phyloP scores from a whole-genome alignment of 208 protist species.

The Leishmania turanica region DNA sequence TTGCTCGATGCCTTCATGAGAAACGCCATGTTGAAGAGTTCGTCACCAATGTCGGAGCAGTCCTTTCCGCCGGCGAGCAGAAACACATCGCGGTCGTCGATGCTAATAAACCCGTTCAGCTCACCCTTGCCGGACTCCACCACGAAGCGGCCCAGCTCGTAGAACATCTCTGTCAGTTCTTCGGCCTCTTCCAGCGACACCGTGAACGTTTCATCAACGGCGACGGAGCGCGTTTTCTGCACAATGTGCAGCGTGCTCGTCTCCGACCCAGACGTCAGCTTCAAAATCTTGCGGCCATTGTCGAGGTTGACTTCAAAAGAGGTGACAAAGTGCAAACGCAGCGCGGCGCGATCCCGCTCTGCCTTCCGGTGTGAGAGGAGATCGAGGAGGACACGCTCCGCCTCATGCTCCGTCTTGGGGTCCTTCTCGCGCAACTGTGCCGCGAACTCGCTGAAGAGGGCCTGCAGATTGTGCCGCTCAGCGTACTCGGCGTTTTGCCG shows the following conservation, averaged over 20 bases:
- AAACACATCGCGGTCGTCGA: slow-evolving; percentile 84
- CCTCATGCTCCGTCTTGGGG: slow-evolving; percentile 74
- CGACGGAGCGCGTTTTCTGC: slow-evolving; percentile 65
- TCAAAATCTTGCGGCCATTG: slow-evolving; percentile 76
- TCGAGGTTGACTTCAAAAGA: slow-evolving; percentile 83
- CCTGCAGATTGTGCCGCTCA: slow-evolving; percentile 77
- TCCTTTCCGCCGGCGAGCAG: slow-evolving; percentile 65
- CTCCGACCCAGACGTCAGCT: slow-evolving; percentile 53
- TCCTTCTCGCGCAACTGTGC: slow-evolving; percentile 75
- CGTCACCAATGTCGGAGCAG: slow-evolving; percentile 74
- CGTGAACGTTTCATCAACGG: slow-evolving; percentile 58
- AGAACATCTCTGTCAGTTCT: slow-evolving; percentile 81
- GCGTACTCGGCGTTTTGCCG: slow-evolving; percentile 76
- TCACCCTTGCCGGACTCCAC: slow-evolving; percentile 75
- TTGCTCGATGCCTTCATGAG: slow-evolving; percentile 47
- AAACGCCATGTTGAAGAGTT: slow-evolving; percentile 79
- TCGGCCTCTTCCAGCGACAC: slow-evolving; percentile 71
- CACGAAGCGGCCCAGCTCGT: slow-evolving; percentile 80
- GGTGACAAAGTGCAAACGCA: slow-evolving; percentile 67
- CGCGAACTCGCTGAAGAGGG: slow-evolving; percentile 77
- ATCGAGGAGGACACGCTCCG: slow-evolving; percentile 74
- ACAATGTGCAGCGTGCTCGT: slow-evolving; percentile 66
- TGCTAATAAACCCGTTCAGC: slow-evolving; percentile 76
- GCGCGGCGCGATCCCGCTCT: slow-evolving; percentile 73
- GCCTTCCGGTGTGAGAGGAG: slow-evolving; percentile 80